A percentile compares a stretch with the other conserved stretches of the same genome.
Evolutionary conservation across 2,329 filamentous ascomycete species (phyloP).

Genomic region (Pseudogymnoascus verrucosus): DNA sequence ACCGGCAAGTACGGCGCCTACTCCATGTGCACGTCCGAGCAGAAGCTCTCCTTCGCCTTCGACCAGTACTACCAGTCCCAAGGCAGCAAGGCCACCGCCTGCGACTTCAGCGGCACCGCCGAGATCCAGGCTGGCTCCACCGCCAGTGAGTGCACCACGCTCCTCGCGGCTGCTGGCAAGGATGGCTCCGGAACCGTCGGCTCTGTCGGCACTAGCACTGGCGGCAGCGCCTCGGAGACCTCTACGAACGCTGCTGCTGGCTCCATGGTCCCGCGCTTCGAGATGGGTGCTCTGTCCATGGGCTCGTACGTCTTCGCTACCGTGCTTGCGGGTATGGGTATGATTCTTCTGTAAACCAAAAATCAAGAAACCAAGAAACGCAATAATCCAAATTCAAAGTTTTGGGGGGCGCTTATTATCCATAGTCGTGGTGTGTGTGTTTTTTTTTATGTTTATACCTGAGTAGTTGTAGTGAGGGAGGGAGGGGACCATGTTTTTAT

Average conservation of each 20-base stretch:
- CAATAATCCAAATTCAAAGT: background rate
- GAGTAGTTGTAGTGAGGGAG: background rate
- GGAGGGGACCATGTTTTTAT: background rate
- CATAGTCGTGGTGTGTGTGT: background rate
- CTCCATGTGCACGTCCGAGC: conserved; percentile 63
- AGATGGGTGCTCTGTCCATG: conserved; percentile 38
- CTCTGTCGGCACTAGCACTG: conserved; percentile 34
- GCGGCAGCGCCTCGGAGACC: conserved; percentile 22
- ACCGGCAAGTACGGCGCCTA: conserved; percentile 67
- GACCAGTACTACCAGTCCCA: conserved; percentile 62
- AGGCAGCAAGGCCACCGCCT: conserved; percentile 48
- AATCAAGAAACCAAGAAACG: background rate
- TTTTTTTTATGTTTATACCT: background rate
- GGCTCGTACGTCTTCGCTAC: conserved; percentile 42
- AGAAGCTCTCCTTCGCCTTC: conserved; percentile 67
- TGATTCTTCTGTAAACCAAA: conserved; percentile 43
- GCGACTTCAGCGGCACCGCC: conserved; percentile 64
- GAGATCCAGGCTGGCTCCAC: conserved; percentile 40
- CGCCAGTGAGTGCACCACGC: conserved; percentile 45
- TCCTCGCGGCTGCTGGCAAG: conserved; percentile 56
- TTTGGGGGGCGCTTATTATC: conserved; percentile 1
- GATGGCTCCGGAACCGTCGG: conserved; percentile 49
- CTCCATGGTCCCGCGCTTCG: conserved; percentile 36
- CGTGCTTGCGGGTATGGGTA: conserved; percentile 42
- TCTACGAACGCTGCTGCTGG: conserved; percentile 30